Conservation (phyloP, 202 grass and related monocot genomes). For the Sporobolus alterniflorus region DNA sequence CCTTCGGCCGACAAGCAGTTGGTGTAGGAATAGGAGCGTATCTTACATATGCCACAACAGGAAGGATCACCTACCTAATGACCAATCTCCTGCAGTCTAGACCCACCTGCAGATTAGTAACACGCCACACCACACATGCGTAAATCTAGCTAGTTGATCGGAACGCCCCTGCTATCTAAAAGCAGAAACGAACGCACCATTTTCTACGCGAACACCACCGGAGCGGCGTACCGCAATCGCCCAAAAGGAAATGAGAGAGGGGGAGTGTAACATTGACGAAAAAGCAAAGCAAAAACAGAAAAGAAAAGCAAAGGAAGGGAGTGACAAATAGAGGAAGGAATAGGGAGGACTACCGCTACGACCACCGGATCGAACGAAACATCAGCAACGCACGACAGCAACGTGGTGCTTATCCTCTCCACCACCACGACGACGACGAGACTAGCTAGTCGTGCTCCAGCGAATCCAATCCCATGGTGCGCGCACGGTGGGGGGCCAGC, state of each 20-base stretch:
- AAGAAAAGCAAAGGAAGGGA: not conserved
- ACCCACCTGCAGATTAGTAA: not conserved
- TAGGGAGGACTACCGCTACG: not conserved
- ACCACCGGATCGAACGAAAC: not conserved
- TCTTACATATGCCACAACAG: not conserved
- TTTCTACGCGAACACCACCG: not conserved
- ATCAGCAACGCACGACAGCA: slow-evolving; percentile 23
- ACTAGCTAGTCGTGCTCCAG: not conserved
- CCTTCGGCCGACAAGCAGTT: not conserved
- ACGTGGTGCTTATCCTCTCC: slow-evolving; percentile 48
- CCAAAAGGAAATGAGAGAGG: not conserved
- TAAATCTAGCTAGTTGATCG: not conserved
- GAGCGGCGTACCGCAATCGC: no score
- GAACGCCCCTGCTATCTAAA: not conserved
- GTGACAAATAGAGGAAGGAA: not conserved
- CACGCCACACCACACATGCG: not conserved
- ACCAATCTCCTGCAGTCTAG: no score
- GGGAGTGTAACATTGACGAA: no score
- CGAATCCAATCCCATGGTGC: no score
- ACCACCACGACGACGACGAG: not conserved
- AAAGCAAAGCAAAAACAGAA: not conserved
- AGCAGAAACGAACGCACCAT: not conserved
- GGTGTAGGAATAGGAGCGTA: not conserved
- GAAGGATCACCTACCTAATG: no score
- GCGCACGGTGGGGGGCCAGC: no score